Base-by-base conservation (phyloP, 2,329 filamentous ascomycete genomes). In the Neurospora sp. region DNA sequence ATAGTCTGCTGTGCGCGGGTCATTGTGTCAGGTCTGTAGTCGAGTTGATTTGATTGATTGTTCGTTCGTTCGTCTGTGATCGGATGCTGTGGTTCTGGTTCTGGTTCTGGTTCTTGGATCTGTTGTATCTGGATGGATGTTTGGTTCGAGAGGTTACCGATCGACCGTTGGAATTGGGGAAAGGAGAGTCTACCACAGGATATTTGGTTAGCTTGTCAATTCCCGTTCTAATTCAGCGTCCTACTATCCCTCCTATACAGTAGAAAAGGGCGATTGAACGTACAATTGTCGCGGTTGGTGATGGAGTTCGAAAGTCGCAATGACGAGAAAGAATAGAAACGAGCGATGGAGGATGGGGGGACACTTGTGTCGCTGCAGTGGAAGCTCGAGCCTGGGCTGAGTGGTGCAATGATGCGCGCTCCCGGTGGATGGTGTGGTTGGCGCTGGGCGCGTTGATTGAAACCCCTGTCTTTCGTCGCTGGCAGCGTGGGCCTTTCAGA, bases 1-100 rank as follows among this genome's bases (percentile, higher is more conserved):
- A 97, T 90, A 74, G 93, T 95, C 82, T 98, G 94, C 80, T 93
- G 90, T 28, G 96, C 96, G 82, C 94, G 93, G 75, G 96, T 97
- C 96, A 98, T 98, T 74, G 74, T 90, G 82, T 38, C 15, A 19
- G 42, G 43, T 52, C 19, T 52, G 19, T 52, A 13, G 19, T 42
- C 28, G 28, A 28, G 3, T 4, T 28, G 28, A 28, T 28, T 28
- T 28, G 10, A 33, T 58, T 15, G 13, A 28, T 28, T 62, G 23
- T 58, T 4, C 7, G 13, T 36, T 36, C 13, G 52, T 62, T 28
- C 15, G 52, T 36, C 7, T 33, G 28, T 17, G 3, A 33, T 36
- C 52, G 17, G 7, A 9, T 42, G 8, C 28, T 28, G 28, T 28
- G 4, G 28, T 28, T 28, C 43, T 6, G 1, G 10, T 5, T 13